Evolutionary conservation across 2,329 filamentous ascomycete genomes (phyloP).

Genomic region (Microdochium trichocladiopsis): DNA sequence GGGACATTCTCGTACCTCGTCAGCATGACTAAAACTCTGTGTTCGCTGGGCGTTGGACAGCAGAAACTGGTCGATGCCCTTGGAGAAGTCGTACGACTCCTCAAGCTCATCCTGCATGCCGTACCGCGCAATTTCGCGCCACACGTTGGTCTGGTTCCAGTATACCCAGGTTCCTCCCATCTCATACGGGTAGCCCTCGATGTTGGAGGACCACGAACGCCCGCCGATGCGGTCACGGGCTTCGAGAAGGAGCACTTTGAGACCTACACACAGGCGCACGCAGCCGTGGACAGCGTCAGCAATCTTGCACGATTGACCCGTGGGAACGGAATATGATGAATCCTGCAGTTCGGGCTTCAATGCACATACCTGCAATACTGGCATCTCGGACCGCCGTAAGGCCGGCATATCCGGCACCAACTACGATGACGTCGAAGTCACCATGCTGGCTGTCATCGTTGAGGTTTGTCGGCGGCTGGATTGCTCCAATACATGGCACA

Average conservation of each 20-base stretch:
- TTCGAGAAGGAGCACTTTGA: conserved; percentile 24
- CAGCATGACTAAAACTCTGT: conserved; percentile 14
- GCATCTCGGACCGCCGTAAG: not conserved
- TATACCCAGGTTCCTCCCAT: conserved; percentile 36
- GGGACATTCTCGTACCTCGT: too few species aligned
- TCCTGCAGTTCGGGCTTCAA: not conserved
- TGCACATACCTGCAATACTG: not conserved
- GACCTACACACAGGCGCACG: too few species aligned
- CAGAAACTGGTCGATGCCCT: conserved; percentile 7
- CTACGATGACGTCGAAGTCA: not conserved
- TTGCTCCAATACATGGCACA: not conserved
- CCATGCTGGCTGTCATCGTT: not conserved
- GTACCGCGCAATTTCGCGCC: conserved; percentile 25
- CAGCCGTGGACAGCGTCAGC: too few species aligned
- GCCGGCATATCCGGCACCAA: not conserved
- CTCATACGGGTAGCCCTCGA: conserved; percentile 26
- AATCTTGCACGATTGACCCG: too few species aligned
- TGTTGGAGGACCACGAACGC: conserved; percentile 27
- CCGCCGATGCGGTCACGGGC: conserved; percentile 33
- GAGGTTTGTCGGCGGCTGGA: not conserved
- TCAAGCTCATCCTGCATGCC: conserved; percentile 15
- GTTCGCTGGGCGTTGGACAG: conserved; percentile 7
- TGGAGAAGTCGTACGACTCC: conserved; percentile 1
- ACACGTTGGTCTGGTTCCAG: conserved; percentile 24
- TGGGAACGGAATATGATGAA: too few species aligned